These are phyloP conservation scores for Ustilago nuda DNA, from an alignment of 1,284 basidiomycete genomes.

Conservation along the genomic window DNA sequence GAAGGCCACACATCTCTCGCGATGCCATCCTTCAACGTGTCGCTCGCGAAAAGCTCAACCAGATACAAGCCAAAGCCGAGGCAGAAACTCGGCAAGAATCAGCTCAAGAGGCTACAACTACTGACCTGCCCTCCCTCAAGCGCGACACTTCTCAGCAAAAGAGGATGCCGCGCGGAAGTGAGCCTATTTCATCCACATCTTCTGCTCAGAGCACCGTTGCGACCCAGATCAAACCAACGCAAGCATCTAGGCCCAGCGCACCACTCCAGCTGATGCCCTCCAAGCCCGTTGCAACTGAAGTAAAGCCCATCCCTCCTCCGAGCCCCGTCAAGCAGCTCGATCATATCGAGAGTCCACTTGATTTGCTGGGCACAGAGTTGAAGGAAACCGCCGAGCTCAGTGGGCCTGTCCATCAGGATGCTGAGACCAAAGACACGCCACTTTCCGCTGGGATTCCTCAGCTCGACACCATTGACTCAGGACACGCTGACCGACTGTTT, in stretches of 20 bases:
- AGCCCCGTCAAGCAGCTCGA: constrained; percentile 51
- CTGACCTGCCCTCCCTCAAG: constrained; percentile 12
- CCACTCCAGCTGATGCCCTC: constrained; percentile 13
- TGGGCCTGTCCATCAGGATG: constrained; percentile 2
- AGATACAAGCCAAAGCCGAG: constrained; percentile 29
- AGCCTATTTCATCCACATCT: constrained; percentile 23
- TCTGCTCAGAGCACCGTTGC: not conserved
- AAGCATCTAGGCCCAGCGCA: constrained; percentile 36
- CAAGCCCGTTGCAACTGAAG: constrained; percentile 29
- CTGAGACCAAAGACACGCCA: not conserved
- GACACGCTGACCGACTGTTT: constrained; percentile 11
- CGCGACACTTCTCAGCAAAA: constrained; percentile 19
- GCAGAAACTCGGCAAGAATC: not conserved
- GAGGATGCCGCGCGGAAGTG: constrained; percentile 35
- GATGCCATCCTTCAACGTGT: constrained; percentile 66
- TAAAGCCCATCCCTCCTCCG: constrained; percentile 46
- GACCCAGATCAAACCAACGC: not conserved
- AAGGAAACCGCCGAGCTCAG: constrained; percentile 27
- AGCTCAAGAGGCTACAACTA: not conserved
- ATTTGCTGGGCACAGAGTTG: constrained; percentile 56
- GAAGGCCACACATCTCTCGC: constrained; percentile 65
- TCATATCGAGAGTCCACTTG: constrained; percentile 50
- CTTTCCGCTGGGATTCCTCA: not conserved
- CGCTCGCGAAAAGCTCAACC: constrained; percentile 50
- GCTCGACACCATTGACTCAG: constrained; percentile 17